phyloP scores from a whole-genome alignment of 768 basidiomycete genomes.

The Russula sp. region DNA sequence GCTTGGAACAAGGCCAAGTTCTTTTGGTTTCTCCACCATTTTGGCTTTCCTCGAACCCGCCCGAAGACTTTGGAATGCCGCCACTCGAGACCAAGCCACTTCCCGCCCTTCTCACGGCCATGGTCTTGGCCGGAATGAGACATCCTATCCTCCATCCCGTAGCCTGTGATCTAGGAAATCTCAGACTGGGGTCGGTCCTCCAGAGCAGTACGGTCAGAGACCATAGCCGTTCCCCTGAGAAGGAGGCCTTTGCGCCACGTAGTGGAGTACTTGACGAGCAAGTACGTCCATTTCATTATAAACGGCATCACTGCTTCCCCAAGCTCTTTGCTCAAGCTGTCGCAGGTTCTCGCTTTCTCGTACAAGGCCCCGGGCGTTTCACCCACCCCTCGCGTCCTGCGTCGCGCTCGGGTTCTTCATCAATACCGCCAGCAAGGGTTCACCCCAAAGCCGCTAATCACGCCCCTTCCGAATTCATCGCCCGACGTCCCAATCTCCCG shows the following conservation, averaged over 20 bases:
- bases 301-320: neutral
- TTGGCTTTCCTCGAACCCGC: constrained; percentile 2
- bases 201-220: neutral
- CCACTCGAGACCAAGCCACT: constrained; percentile 6
- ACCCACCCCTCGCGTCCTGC: neutral
- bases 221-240: neutral
- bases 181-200: neutral
- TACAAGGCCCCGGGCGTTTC: neutral
- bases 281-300: neutral
- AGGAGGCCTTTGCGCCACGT: neutral
- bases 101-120: constrained; percentile 3
- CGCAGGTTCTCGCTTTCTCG: constrained; percentile 8
- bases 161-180: neutral
- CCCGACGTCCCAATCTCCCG: neutral
- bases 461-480: neutral
- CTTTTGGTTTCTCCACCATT: constrained; percentile 7
- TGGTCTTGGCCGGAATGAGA: neutral
- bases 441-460: neutral
- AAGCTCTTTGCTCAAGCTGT: neutral
- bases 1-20: neutral
- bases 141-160: neutral
- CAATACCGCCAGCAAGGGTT: neutral
- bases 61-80: neutral
- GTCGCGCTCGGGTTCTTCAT: neutral
- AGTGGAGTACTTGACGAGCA: neutral